Base-by-base conservation (phyloP, 768 basidiomycete species). In the Psilocybe cyanescens region DNA sequence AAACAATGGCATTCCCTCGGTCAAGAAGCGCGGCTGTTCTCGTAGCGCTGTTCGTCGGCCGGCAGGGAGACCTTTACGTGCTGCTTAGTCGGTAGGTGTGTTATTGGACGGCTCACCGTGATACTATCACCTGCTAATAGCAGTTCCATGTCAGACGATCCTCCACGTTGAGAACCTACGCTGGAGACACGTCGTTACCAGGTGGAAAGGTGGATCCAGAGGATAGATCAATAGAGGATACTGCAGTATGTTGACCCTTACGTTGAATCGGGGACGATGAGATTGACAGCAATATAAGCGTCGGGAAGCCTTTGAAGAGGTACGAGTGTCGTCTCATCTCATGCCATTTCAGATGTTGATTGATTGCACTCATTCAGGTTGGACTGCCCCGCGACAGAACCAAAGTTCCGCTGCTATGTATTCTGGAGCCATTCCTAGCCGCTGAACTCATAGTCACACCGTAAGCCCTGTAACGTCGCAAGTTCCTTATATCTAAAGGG, bases 231-330 rank as follows among this genome's bases (percentile, higher is more conserved):
- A 76, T 88, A 2, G 95, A 95, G 68, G 90, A 91, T 61, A 89
- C 94, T 2, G 94, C 94, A 17, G 93, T 94, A 71, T 67, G 87
- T 78, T 16, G 17, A 48, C 3, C 5, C 56, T n/a, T 4, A 41
- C 53, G 19, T 44, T 41, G 29, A n/a, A 3, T 17, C 31, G 24
- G 30, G 29, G 9, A n/a, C n/a, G 2, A 61, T 61, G 55, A 12
- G 24, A 17, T 46, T 58, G 35, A 57, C 11, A 8, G 35, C 12
- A 5, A 35, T 17, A 58, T 35, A 51, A 95, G 94, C 78, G 95
- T 57, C 82, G 94, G 46, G 94, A 96, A 76, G 94, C 94, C 0
- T 95, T 86, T 60, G 95, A 97, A 74, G 95, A 97, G 85, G 95
- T 94, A 58, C 6, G 72, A 60, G 11, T 16, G 28, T 24, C 17